Base-by-base conservation (phyloP, 2,329 filamentous ascomycete genomes). In the Sodiomyces alkalinus region DNA sequence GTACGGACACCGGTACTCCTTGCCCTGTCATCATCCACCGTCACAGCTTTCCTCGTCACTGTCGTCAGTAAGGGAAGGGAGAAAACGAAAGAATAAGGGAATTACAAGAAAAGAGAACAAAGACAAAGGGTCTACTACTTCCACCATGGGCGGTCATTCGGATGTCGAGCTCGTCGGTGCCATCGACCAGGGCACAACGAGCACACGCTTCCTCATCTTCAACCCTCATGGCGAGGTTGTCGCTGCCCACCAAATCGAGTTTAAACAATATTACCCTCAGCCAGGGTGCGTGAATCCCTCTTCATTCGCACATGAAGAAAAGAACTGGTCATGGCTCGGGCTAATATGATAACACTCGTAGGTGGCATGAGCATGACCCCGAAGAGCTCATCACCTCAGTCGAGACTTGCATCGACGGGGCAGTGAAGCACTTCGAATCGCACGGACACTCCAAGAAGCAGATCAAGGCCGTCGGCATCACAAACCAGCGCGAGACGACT, bases 291-390 rank as follows among this genome's bases (percentile, higher is more conserved):
- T 38, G 13, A 14, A 13, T 12, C 14, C 10, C 17, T 15, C n/a
- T n/a, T n/a, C n/a, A n/a, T n/a, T n/a, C n/a, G n/a, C n/a, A n/a
- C n/a, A n/a, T n/a, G n/a, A n/a, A n/a, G n/a, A n/a, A n/a, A n/a
- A n/a, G n/a, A n/a, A n/a, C n/a, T n/a, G n/a, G n/a, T n/a, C n/a
- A n/a, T n/a, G n/a, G n/a, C n/a, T n/a, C n/a, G n/a, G n/a, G n/a
- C n/a, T n/a, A n/a, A n/a, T n/a, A n/a, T 17, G 14, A 14, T 25
- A n/a, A 25, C 15, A 25, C 23, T 14, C 31, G 18, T 47, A 85
- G 80, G 48, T 87, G 80, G 80, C 79, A 87, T 52, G 81, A 90
- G 52, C 80, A 87, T 50, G 78, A 87, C 42, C 80, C 80, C 7
- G 60, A 71, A 34, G 80, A 86, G 53, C 64, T 90, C 35, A 54